Conservation (phyloP, 192 early-diverging fungal genomes). For the Lunasporangiospora selenospora region DNA sequence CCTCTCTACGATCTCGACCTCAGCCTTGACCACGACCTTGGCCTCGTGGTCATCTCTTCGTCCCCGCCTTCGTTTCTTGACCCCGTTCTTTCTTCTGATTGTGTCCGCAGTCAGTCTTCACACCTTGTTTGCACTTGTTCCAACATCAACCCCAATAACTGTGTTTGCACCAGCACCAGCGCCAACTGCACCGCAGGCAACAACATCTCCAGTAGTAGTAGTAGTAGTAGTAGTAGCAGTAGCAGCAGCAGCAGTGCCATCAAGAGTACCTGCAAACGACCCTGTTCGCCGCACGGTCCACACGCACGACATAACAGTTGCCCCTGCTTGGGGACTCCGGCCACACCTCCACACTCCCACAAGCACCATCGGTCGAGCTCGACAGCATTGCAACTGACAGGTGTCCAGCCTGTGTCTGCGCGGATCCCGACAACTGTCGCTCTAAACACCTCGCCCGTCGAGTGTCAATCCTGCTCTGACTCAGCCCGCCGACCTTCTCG, state of each 20-base stretch:
- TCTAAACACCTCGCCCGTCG: slow-evolving; percentile 42
- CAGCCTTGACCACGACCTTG: too few relatives aligned
- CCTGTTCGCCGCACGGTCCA: neutral
- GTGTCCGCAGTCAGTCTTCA: too few relatives aligned
- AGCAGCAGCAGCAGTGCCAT: neutral
- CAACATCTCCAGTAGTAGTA: neutral
- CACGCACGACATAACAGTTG: slow-evolving; percentile 9
- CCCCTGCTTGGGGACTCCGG: neutral
- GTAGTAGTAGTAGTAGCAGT: too few relatives aligned
- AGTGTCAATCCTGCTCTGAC: slow-evolving; percentile 41
- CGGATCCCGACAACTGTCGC: too few relatives aligned
- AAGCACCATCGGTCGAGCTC: too few relatives aligned
- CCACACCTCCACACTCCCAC: too few relatives aligned
- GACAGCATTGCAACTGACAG: too few relatives aligned
- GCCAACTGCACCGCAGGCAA: neutral
- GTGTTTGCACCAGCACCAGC: neutral
- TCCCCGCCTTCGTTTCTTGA: too few relatives aligned
- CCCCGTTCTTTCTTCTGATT: too few relatives aligned
- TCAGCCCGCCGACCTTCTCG: slow-evolving; percentile 14
- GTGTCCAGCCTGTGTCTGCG: too few relatives aligned
- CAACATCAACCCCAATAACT: neutral
- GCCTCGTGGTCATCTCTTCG: too few relatives aligned
- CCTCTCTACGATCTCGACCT: too few relatives aligned
- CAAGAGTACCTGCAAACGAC: neutral
- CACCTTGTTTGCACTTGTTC: neutral